Percentiles rank a stretch among this genome's conserved stretches.
Evolutionary conservation across 441 rosid species (phyloP).

Genomic region (Croton setiger): DNA sequence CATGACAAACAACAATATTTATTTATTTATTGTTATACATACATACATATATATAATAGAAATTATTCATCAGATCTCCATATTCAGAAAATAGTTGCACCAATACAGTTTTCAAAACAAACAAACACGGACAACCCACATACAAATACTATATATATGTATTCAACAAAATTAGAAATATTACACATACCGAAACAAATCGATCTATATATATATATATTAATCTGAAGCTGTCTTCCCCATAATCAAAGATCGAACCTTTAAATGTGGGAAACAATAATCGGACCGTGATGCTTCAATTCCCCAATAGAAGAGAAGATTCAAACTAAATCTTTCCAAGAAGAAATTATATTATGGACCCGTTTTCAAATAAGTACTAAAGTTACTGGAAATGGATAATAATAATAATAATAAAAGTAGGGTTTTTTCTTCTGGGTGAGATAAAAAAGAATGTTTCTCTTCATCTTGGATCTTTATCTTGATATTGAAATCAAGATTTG

Average conservation of each 20-base stretch:
- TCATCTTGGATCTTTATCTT: slow-evolving; percentile 15
- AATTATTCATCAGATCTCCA: slow-evolving; percentile 19
- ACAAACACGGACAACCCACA: background rate
- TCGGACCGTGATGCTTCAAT: slow-evolving; percentile 79
- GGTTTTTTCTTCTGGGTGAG: slow-evolving; percentile 43
- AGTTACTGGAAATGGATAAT: slow-evolving; percentile 13
- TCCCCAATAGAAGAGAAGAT: slow-evolving; percentile 37
- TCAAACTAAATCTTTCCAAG: slow-evolving; percentile 14
- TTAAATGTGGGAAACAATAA: slow-evolving; percentile 28
- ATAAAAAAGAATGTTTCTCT: slow-evolving; percentile 6
- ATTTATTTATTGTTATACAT: slow-evolving; percentile 6
- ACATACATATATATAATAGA: slow-evolving; percentile 7
- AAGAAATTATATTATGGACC: slow-evolving; percentile 20
- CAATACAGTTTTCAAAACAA: slow-evolving; percentile 14
- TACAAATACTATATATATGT: background rate
- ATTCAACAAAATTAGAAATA: background rate
- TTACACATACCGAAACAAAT: slow-evolving; percentile 14
- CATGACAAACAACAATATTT: slow-evolving; percentile 8
- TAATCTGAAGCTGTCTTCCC: slow-evolving; percentile 4
- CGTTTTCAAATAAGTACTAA: slow-evolving; percentile 3
- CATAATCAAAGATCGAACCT: background rate
- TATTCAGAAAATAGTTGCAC: slow-evolving; percentile 16
- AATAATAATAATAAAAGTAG: slow-evolving; percentile 13
- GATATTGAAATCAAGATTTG: background rate
- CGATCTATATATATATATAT: background rate